Evolutionary conservation across 495 filamentous ascomycete species (phyloP).

Genomic region (Penicillium goetzii): DNA sequence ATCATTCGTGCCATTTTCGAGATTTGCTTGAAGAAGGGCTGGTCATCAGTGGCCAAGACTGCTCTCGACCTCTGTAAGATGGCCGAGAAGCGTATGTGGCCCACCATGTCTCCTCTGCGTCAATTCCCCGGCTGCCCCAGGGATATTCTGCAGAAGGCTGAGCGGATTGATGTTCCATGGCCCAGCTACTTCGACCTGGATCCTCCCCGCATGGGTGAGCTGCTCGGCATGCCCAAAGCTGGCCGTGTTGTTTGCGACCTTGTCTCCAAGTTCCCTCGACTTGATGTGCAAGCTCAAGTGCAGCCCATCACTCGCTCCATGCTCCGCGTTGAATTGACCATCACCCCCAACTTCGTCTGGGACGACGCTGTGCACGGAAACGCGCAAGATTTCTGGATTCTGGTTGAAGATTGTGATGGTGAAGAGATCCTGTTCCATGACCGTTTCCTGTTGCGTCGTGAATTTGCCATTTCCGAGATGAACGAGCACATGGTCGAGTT

Average conservation of each 20-base stretch:
- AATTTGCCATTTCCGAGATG: conserved; percentile 76
- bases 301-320: conserved; percentile 95
- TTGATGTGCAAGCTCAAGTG: conserved; percentile 89
- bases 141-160: conserved; percentile 89
- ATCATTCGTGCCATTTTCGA: conserved; percentile 96
- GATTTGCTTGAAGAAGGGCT: conserved; percentile 93
- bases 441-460: conserved; percentile 85
- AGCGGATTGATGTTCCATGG: conserved; percentile 95
- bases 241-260: conserved; percentile 83
- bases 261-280: conserved; percentile 88
- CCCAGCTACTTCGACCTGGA: conserved; percentile 92
- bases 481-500: conserved; percentile 98
- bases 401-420: conserved; percentile 96
- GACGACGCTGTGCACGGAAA: conserved; percentile 85
- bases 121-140: conserved; percentile 82
- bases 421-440: conserved; percentile 97
- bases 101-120: conserved; percentile 92
- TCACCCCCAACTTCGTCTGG: conserved; percentile 96
- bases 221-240: conserved; percentile 88
- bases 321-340: conserved; percentile 90
- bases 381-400: conserved; percentile 93
- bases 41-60: conserved; percentile 90
- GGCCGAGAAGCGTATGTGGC: conserved; percentile 99
- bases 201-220: conserved; percentile 94
- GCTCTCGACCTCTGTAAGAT: conserved; percentile 97